Evolutionary conservation across 768 basidiomycete species (phyloP).

Genomic region (Cyathus striatus): DNA sequence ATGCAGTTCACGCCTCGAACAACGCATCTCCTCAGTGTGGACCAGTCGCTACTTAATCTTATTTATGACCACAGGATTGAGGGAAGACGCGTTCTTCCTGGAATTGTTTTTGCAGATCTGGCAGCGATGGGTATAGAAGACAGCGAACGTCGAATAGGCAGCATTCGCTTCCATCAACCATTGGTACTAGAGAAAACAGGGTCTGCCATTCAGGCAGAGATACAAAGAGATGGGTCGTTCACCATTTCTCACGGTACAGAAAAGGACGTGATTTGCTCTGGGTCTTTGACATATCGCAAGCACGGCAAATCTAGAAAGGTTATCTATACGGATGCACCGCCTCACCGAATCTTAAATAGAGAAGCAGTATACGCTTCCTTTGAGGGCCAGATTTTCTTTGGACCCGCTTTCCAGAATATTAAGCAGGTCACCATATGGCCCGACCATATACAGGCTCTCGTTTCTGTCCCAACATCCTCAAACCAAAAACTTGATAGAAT

Average conservation of each 20-base stretch:
- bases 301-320: neutral
- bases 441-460: slow-evolving; percentile 22
- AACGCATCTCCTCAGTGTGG: slow-evolving; percentile 14
- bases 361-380: slow-evolving; percentile 20
- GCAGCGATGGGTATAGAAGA: slow-evolving; percentile 17
- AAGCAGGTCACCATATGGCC: slow-evolving; percentile 22
- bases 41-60: slow-evolving; percentile 19
- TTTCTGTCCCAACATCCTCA: slow-evolving; percentile 14
- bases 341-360: neutral
- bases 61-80: slow-evolving; percentile 28
- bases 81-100: slow-evolving; percentile 27
- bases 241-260: slow-evolving; percentile 13
- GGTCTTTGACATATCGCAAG: slow-evolving; percentile 10
- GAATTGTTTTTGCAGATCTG: slow-evolving; percentile 26
- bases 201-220: slow-evolving; percentile 13
- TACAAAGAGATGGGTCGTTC: slow-evolving; percentile 15
- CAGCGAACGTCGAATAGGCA: slow-evolving; percentile 14
- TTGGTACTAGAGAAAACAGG: slow-evolving; percentile 19
- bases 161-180: slow-evolving; percentile 24
- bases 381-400: slow-evolving; percentile 26
- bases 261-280: slow-evolving; percentile 26
- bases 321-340: neutral
- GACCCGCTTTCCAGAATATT: slow-evolving; percentile 25
- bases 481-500: slow-evolving; percentile 21
- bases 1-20: slow-evolving; percentile 7